Conservation (phyloP, 2,329 filamentous ascomycete genomes). For the Xylaria multiplex region DNA sequence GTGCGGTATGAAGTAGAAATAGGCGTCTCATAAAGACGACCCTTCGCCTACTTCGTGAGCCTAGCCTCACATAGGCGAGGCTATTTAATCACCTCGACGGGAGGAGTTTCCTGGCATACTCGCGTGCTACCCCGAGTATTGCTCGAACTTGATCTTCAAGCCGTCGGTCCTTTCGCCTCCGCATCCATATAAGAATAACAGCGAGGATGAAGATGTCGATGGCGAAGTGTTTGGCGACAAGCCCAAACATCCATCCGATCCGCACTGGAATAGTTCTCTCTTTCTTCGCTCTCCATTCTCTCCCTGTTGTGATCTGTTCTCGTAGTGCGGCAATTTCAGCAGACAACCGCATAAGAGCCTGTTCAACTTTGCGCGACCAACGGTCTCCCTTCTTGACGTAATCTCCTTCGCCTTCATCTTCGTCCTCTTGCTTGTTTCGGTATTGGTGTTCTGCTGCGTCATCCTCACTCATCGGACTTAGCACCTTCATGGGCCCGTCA, state of each 20-base stretch:
- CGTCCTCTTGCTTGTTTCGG: slow-evolving; percentile 59
- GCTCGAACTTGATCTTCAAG: slow-evolving; percentile 79
- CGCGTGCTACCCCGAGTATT: slow-evolving; percentile 64
- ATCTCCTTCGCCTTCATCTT: slow-evolving; percentile 53
- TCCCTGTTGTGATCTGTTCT: slow-evolving; percentile 84
- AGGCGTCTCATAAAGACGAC: neutral
- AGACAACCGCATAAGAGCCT: slow-evolving; percentile 86
- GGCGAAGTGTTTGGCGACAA: slow-evolving; percentile 75
- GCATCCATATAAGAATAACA: slow-evolving; percentile 76
- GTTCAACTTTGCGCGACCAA: slow-evolving; percentile 86
- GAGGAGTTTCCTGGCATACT: slow-evolving; percentile 68
- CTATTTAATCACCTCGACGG: slow-evolving; percentile 61
- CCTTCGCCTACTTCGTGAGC: neutral
- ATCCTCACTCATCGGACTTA: slow-evolving; percentile 87
- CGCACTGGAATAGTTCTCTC: slow-evolving; percentile 74
- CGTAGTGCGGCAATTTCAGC: slow-evolving; percentile 91
- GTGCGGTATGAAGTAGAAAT: neutral
- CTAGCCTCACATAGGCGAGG: neutral
- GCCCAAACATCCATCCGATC: slow-evolving; percentile 76
- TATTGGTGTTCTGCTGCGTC: slow-evolving; percentile 72
- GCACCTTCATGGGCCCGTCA: slow-evolving; percentile 71
- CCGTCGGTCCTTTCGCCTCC: slow-evolving; percentile 74
- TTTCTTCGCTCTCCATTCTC: slow-evolving; percentile 74
- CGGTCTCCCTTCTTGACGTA: slow-evolving; percentile 60
- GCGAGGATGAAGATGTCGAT: slow-evolving; percentile 75